phyloP scores from a whole-genome alignment of 2,329 filamentous ascomycete genomes.

The Macrophomina phaseolina region DNA sequence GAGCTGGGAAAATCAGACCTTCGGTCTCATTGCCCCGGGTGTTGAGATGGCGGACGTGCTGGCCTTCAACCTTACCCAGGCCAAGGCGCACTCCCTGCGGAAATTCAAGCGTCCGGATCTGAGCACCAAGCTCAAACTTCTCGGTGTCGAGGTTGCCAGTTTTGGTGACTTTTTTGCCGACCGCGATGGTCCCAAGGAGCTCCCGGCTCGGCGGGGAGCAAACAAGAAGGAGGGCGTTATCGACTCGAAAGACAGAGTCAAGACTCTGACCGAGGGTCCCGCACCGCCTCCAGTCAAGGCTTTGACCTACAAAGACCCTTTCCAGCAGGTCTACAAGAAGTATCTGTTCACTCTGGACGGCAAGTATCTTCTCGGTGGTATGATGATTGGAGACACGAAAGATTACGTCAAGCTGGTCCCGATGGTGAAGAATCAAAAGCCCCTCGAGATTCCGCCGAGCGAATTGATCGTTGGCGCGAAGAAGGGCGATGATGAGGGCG shows the following conservation, averaged over 20 bases:
- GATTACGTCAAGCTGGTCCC: slow-evolving; percentile 90
- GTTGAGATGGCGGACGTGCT: slow-evolving; percentile 93
- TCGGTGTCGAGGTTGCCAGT: slow-evolving; percentile 89
- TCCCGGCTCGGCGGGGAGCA: slow-evolving; percentile 65
- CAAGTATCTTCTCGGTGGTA: slow-evolving; percentile 89
- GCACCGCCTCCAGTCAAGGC: slow-evolving; percentile 73
- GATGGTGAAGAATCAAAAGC: slow-evolving; percentile 83
- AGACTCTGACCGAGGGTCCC: slow-evolving; percentile 60
- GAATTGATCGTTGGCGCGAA: slow-evolving; percentile 83
- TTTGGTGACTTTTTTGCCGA: slow-evolving; percentile 96
- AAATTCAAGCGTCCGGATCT: slow-evolving; percentile 82
- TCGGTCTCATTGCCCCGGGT: slow-evolving; percentile 86
- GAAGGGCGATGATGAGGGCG: slow-evolving; percentile 73
- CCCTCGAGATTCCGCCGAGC: slow-evolving; percentile 76
- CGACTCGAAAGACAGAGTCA: slow-evolving; percentile 51
- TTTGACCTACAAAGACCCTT: slow-evolving; percentile 87
- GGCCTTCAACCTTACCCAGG: slow-evolving; percentile 87
- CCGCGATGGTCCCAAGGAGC: slow-evolving; percentile 75
- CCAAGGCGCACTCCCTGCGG: slow-evolving; percentile 71
- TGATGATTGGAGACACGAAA: slow-evolving; percentile 94
- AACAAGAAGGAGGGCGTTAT: slow-evolving; percentile 51
- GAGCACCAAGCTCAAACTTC: slow-evolving; percentile 88
- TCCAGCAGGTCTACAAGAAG: slow-evolving; percentile 89
- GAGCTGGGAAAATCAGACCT: slow-evolving; percentile 85
- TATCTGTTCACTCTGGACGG: slow-evolving; percentile 90